These are phyloP conservation scores for Erodium trifolium DNA, from an alignment of 441 rosid genomes.

Conservation along the genomic window DNA sequence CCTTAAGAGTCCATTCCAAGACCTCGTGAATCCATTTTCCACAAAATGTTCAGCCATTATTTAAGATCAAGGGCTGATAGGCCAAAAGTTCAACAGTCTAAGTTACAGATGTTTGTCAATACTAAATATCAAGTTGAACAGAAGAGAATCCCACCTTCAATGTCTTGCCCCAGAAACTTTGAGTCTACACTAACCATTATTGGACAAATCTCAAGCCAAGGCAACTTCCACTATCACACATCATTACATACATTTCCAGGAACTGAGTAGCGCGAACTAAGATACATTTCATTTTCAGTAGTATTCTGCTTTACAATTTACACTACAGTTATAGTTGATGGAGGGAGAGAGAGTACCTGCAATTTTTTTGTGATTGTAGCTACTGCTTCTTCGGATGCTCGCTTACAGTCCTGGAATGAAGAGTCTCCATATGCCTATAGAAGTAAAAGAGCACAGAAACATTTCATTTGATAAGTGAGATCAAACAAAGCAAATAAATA, in stretches of 20 bases:
- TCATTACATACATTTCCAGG: background rate
- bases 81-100: background rate
- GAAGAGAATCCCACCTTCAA: conserved; percentile 5
- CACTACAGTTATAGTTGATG: background rate
- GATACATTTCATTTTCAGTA: background rate
- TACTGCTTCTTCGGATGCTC: conserved; percentile 93
- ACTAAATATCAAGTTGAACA: background rate
- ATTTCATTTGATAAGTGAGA: conserved; percentile 11
- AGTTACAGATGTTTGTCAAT: conserved; percentile 2
- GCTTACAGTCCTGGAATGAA: conserved; percentile 87
- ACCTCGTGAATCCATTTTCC: conserved; percentile 6
- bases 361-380: conserved; percentile 56
- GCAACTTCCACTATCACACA: background rate
- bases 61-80: background rate
- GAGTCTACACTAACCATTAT: background rate
- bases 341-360: conserved; percentile 41
- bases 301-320: too few relatives aligned
- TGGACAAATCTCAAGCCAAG: background rate
- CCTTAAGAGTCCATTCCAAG: background rate
- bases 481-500: conserved; percentile 7
- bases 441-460: conserved; percentile 8
- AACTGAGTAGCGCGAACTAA: background rate
- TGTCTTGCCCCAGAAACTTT: background rate
- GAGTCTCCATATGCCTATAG: conserved; percentile 86
- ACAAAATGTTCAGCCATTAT: background rate